Evolutionary conservation across 2,329 filamentous ascomycete species (phyloP).

Genomic region (Penicillium sp.): DNA sequence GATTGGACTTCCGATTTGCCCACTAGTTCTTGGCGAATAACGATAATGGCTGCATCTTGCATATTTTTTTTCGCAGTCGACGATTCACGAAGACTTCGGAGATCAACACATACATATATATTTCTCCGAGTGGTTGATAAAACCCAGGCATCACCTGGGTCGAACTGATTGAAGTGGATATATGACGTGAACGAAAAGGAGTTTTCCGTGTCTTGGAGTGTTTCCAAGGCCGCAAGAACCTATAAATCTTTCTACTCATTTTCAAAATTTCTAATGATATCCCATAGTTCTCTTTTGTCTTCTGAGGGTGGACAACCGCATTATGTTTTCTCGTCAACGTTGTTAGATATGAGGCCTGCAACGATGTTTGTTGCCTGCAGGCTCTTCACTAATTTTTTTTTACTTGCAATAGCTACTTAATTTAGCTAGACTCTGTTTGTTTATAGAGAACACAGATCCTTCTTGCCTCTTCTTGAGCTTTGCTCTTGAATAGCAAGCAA

Average conservation of each 20-base stretch:
- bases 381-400: no score
- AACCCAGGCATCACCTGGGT: background rate
- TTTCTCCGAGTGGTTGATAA: background rate
- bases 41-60: background rate
- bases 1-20: slow-evolving; percentile 54
- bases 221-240: background rate
- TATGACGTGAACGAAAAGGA: background rate
- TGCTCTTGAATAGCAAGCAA: no score
- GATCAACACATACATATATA: background rate
- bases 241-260: no score
- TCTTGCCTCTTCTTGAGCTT: no score
- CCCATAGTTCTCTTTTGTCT: background rate
- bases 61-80: background rate
- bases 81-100: background rate
- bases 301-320: background rate
- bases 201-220: no score
- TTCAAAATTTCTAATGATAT: background rate
- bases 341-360: no score
- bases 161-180: background rate
- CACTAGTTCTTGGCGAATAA: slow-evolving; percentile 31
- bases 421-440: no score
- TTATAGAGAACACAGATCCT: no score
- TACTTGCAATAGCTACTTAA: no score
- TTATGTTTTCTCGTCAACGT: no score
- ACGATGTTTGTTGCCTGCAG: no score